Evolutionary conservation across 495 filamentous ascomycete genomes (phyloP).

Genomic region (Penicillium lagena): DNA sequence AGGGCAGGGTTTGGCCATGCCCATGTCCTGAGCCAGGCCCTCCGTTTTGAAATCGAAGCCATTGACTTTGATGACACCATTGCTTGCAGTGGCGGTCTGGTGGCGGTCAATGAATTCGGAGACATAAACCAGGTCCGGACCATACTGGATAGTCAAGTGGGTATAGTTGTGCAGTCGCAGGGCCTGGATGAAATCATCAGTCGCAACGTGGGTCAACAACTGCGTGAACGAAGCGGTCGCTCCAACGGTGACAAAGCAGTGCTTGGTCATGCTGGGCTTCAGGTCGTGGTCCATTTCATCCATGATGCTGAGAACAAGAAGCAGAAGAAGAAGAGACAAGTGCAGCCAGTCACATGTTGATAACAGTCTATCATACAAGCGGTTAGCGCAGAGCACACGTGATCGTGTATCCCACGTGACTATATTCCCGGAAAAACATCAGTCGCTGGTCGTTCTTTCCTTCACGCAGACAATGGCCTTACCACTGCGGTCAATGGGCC

Average conservation of each 20-base stretch:
- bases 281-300: not conserved
- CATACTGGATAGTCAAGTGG: constrained; percentile 69
- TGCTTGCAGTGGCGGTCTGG: constrained; percentile 5
- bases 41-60: constrained; percentile 61
- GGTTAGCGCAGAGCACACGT: constrained; percentile 13
- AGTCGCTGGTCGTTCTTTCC: constrained; percentile 2
- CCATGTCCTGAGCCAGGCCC: constrained; percentile 53
- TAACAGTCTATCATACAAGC: not conserved
- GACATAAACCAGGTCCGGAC: constrained; percentile 40
- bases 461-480: constrained; percentile 32
- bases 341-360: not conserved
- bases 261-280: constrained; percentile 8
- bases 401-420: no score
- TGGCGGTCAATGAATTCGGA: constrained; percentile 37
- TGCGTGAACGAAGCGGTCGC: constrained; percentile 75
- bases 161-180: constrained; percentile 53
- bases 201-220: constrained; percentile 39
- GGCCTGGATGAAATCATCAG: constrained; percentile 45
- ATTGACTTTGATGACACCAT: constrained; percentile 40
- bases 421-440: constrained; percentile 9
- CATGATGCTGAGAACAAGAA: not conserved
- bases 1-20: constrained; percentile 31
- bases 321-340: constrained; percentile 2
- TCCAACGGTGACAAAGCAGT: constrained; percentile 81
- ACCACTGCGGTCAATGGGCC: constrained; percentile 33